Evolutionary conservation across 345 rosid species (phyloP), one percentile per base, ranked within the genome.

Genomic region (Melaleuca alternifolia): DNA sequence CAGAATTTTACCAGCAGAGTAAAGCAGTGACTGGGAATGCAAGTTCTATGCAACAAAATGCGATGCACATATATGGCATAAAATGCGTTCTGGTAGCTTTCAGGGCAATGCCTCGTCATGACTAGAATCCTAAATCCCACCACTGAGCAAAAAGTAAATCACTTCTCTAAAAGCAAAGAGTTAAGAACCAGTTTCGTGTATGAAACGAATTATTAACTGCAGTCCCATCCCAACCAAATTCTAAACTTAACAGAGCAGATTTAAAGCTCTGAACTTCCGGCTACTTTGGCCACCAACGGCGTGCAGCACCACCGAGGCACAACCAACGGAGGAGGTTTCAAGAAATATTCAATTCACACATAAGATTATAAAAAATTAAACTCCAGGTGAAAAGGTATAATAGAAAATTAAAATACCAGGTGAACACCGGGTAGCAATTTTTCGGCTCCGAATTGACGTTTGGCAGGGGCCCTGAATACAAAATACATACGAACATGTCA

Each of bases 381-480:
- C 51, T 24, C 76, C 52, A 4, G 11, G 50, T 21, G 79, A 37
- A 71, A 65, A 65, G 48, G 0, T 48, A 9, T 33, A 50, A 51
- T 5, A 84, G 30, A 51, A 71, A 62, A 23, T 59, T 20, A 84
- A 84, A 54, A n/a, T 87, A 97, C 98, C 96, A 82, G 93, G 89
- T 87, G 97, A 94, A 84, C 82, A 90, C 85, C 88, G 93, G 87
- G 94, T 56, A 81, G 88, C 86, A 91, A 90, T 51, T 83, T 86
- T 93, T 65, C 88, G 93, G 87, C 85, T 89, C 91, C 92, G 85
- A 56, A 86, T 83, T 79, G 93, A 91, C 88, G 92, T 89, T 83
- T 88, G 97, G 76, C 84, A 90, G 85, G 92, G 92, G 41, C 94
- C 96, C 98, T 97, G 93, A 86, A 33, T 84, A 82, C 48, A 41